Conservation (phyloP, 352 stramenopile species). For the Phytophthora ramorum region DNA sequence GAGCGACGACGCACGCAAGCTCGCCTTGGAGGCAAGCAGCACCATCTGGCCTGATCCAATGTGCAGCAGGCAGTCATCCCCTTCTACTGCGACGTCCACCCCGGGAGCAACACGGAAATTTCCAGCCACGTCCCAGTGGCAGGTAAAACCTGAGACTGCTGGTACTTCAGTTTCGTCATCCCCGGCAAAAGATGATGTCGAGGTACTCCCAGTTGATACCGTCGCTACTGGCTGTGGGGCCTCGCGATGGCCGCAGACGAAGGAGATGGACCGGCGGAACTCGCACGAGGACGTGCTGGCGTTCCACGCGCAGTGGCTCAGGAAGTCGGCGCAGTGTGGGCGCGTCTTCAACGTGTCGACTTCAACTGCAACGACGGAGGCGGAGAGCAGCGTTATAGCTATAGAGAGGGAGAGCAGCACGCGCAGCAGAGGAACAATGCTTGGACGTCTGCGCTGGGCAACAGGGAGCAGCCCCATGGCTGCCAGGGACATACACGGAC, state of each 20-base stretch:
- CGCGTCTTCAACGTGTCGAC: conserved; percentile 5
- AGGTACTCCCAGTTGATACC: not conserved
- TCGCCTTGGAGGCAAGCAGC: conserved; percentile 40
- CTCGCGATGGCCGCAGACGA: conserved; percentile 44
- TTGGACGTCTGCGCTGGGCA: not conserved
- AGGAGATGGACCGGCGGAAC: conserved; percentile 51
- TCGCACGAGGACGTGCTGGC: conserved; percentile 58
- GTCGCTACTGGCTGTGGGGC: not conserved
- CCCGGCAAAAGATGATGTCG: conserved; percentile 7
- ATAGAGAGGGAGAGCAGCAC: conserved; percentile 12
- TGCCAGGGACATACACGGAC: not conserved
- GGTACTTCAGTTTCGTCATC: conserved; percentile 5
- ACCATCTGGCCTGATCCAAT: conserved; percentile 66
- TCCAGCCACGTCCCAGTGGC: conserved; percentile 70
- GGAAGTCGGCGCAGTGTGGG: conserved; percentile 57
- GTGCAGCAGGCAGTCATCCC: conserved; percentile 64
- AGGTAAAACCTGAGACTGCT: conserved; percentile 42
- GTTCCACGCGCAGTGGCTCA: conserved; percentile 52
- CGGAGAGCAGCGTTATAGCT: not conserved
- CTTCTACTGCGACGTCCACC: conserved; percentile 48
- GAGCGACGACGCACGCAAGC: conserved; percentile 50
- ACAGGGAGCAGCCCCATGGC: conserved; percentile 13
- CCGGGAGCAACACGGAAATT: conserved; percentile 49
- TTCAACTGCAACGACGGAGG: conserved; percentile 11
- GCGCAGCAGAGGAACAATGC: not conserved